phyloP scores from a whole-genome alignment of 78 protist species.

The Dictyostelium intermedium region DNA sequence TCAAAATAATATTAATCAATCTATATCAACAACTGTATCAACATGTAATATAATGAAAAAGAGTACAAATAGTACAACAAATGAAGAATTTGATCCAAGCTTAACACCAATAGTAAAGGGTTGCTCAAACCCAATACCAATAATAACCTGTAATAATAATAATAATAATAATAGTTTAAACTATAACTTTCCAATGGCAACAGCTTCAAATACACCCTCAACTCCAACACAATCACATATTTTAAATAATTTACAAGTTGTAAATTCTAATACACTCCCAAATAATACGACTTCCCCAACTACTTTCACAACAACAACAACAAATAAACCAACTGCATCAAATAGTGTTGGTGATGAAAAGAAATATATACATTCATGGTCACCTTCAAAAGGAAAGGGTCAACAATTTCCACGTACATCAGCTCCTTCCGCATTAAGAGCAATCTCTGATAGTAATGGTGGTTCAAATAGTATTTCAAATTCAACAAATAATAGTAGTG shows the following conservation, averaged over 20 bases:
- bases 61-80: background rate
- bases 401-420: constrained; percentile 4
- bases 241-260: background rate
- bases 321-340: background rate
- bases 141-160: background rate
- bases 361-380: background rate
- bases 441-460: background rate
- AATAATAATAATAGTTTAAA: background rate
- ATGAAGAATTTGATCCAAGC: background rate
- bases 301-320: background rate
- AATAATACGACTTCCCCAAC: background rate
- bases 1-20: background rate
- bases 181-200: background rate
- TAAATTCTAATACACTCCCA: background rate
- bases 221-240: background rate
- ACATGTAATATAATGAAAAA: background rate
- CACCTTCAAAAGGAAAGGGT: constrained; percentile 38
- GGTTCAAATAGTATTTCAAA: background rate
- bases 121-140: background rate
- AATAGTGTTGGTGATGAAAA: constrained; percentile 6
- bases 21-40: background rate
- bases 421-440: constrained; percentile 11
- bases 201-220: constrained; percentile 5
- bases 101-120: background rate
- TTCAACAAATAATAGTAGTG: background rate